Conservation (phyloP, 768 basidiomycete genomes). For the Suillus bovinus region DNA sequence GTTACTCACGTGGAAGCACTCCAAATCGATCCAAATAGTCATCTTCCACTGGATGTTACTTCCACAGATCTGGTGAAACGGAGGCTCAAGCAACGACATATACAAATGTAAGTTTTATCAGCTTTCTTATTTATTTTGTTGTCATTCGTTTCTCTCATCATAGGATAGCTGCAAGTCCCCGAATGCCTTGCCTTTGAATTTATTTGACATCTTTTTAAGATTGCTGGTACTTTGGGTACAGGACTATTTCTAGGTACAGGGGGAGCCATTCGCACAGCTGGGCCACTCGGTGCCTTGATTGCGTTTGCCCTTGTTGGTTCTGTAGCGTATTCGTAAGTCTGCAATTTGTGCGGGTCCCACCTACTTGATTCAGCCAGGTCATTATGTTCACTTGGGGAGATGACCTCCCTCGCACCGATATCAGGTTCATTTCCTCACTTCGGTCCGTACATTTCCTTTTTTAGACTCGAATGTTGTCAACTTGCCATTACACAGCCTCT, state of each 20-base stretch:
- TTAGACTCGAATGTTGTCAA: not conserved
- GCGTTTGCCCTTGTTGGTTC: slow-evolving; percentile 65
- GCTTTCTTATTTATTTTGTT: not conserved
- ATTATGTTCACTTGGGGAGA: slow-evolving; percentile 71
- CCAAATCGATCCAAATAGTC: not conserved
- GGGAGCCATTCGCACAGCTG: slow-evolving; percentile 55
- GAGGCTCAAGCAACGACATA: slow-evolving; percentile 72
- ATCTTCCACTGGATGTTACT: slow-evolving; percentile 39
- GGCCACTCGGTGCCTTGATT: slow-evolving; percentile 66
- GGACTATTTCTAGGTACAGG: slow-evolving; percentile 76
- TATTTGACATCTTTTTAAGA: slow-evolving; percentile 34
- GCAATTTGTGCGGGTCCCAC: slow-evolving; percentile 25
- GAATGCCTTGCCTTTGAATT: not conserved
- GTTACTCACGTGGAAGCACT: not conserved
- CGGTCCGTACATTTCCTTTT: slow-evolving; percentile 36
- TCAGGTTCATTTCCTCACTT: slow-evolving; percentile 80
- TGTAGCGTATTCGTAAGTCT: slow-evolving; percentile 57
- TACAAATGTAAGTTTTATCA: slow-evolving; percentile 60
- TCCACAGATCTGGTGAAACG: slow-evolving; percentile 72
- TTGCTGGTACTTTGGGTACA: slow-evolving; percentile 74
- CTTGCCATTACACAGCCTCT: slow-evolving; percentile 36
- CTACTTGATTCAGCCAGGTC: slow-evolving; percentile 35
- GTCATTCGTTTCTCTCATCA: slow-evolving; percentile 1
- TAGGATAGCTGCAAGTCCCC: slow-evolving; percentile 60
- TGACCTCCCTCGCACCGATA: slow-evolving; percentile 77